Base-by-base conservation (phyloP, 1,284 basidiomycete species). In the Puccinia polysora region DNA sequence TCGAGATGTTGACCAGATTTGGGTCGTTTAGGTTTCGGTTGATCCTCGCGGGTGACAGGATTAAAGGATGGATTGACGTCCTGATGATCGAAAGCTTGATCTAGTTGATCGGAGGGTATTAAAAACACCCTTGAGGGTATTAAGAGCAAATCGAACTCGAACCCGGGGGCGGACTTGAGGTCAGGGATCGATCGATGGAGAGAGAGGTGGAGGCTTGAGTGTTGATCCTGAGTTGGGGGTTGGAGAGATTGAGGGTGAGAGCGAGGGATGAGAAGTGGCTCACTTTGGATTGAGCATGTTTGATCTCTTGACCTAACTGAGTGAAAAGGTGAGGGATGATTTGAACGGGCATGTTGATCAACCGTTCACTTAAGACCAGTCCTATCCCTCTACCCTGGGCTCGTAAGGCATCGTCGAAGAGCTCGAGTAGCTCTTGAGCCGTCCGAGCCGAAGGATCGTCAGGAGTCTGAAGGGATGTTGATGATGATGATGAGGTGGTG, bases 201-300 rank as follows among this genome's bases (percentile, higher is more conserved):
- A n/a, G n/a, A n/a, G n/a, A n/a, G n/a, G n/a, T n/a, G n/a, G n/a
- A n/a, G n/a, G n/a, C n/a, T n/a, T n/a, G n/a, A n/a, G n/a, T n/a
- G n/a, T n/a, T n/a, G n/a, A n/a, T n/a, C n/a, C n/a, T n/a, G n/a
- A n/a, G n/a, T n/a, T n/a, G n/a, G n/a, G n/a, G 10, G 43, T 10
- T 45, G n/a, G 43, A 45, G 10, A 45, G 43, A 45, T 45, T 10
- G 43, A 45, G 10, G n/a, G 43, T 10, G 10, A 45, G 43, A 45
- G 10, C 12, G n/a, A n/a, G n/a, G 43, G n/a, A n/a, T n/a, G n/a
- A n/a, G n/a, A n/a, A n/a, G n/a, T n/a, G n/a, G n/a, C n/a, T n/a
- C 53, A 72, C 69, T 20, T 72, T 38, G 20, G 69, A 63, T 64
- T 72, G 69, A n/a, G 69, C 69, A 23, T 72, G 69, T 14, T 55